Base-by-base conservation (phyloP, 331 rosid genomes). In the Stylosanthes scabra region DNA sequence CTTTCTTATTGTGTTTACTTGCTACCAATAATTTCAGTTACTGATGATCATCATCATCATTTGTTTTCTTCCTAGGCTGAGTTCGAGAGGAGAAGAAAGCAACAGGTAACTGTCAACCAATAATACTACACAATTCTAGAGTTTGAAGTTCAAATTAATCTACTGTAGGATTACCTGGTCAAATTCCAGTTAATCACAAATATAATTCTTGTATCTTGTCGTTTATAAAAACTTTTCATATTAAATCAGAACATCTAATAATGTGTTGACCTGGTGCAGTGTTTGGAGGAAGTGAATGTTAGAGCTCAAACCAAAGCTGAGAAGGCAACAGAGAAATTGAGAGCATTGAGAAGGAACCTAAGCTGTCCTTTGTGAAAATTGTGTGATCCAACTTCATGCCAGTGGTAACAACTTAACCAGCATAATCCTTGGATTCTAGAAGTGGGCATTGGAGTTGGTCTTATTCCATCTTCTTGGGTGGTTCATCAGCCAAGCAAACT, bases 1-100 rank as follows among this genome's bases (percentile, higher is more conserved):
- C 62, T 37, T 76, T 49, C 14, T 16, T 40, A 8, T 63, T 44
- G 2, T 16, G 2, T 20, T 13, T 34, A 50, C 59, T 6, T 55
- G 31, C 2, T 47, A 4, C 1, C 14, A 8, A 47, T 68, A 14
- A 62, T 68, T 68, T 62, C 56, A 51, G 49, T 39, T 37, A 50
- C 67, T 82, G 45, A 85, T 49, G 55, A 46, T 42, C 74, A 34
- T 57, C 65, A 70, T 57, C 65, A 70, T 46, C 34, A 15, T 81
- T 77, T 65, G 64, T 6, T 70, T 56, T 41, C 57, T 56, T 41
- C 57, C 63, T 86, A 93, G 97, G 87, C 84, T 8, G 93, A 89
- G 64, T 68, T 82, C 14, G 94, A 91, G 83, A 77, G 86, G 82
- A 83, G 84, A 63, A 87, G 88, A 78, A 91, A 84, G 75, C 91